Percentiles rank a stretch among this genome's conserved stretches.
Conservation (phyloP, 345 rosid species). For the Pseudoturritis turrita region DNA sequence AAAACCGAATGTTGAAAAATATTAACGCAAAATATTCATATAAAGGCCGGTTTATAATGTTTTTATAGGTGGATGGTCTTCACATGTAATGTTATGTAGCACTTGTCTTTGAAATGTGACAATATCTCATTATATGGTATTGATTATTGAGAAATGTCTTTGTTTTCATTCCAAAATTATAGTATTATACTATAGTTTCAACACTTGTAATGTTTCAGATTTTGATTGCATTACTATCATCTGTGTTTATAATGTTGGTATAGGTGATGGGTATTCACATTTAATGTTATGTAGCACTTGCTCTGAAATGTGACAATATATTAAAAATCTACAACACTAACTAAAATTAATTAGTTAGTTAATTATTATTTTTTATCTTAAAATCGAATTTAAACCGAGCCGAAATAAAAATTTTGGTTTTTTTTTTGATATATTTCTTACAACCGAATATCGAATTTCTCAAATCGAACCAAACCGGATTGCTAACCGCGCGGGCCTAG, state of each 20-base stretch:
- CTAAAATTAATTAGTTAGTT: too few species aligned
- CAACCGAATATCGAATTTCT: too few species aligned
- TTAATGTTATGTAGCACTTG: conserved; percentile 13
- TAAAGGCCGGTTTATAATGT: conserved; percentile 14
- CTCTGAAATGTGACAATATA: conserved; percentile 2
- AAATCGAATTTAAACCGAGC: too few species aligned
- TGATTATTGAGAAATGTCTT: not conserved
- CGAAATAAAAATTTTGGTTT: too few species aligned
- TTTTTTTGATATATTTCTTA: too few species aligned
- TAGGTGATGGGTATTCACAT: not conserved
- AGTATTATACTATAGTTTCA: not conserved
- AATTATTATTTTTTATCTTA: too few species aligned
- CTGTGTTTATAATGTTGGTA: conserved; percentile 9
- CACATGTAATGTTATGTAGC: conserved; percentile 15
- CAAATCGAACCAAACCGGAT: too few species aligned
- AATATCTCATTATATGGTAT: not conserved
- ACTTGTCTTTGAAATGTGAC: conserved; percentile 3
- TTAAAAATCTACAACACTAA: too few species aligned
- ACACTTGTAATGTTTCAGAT: not conserved
- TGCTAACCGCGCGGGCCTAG: too few species aligned
- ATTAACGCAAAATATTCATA: too few species aligned
- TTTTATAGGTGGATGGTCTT: conserved; percentile 9
- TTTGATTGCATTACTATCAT: not conserved
- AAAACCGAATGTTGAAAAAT: too few species aligned
- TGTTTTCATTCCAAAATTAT: not conserved